Evolutionary conservation across 2,329 filamentous ascomycete genomes (phyloP).

Genomic region (Fusarium sp.): DNA sequence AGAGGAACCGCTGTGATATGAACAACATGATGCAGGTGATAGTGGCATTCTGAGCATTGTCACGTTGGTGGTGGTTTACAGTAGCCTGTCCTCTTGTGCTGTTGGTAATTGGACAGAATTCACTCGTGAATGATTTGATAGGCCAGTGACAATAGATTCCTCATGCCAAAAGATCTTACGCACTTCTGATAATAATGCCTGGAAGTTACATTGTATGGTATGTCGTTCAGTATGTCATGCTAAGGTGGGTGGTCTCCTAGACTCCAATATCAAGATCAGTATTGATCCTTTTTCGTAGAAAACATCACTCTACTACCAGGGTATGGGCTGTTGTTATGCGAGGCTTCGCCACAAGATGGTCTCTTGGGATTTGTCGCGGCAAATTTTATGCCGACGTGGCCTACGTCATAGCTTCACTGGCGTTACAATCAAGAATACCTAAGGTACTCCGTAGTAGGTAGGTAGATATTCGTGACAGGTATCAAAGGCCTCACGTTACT

Average conservation of each 20-base stretch:
- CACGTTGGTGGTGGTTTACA: not conserved
- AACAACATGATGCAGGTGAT: conserved; percentile 13
- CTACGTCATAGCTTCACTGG: conserved; percentile 18
- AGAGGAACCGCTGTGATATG: conserved; percentile 19
- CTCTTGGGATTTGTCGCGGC: conserved; percentile 4
- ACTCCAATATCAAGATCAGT: not conserved
- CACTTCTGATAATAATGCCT: not conserved
- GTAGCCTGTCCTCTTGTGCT: not conserved
- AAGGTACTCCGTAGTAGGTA: not conserved
- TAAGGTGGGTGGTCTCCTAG: not conserved
- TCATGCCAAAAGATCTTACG: not conserved
- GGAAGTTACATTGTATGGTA: not conserved
- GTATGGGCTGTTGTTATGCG: not conserved
- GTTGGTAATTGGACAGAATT: not conserved
- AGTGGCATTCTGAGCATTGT: conserved; percentile 10
- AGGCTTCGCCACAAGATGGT: not conserved
- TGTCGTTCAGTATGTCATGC: not conserved
- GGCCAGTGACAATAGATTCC: not conserved
- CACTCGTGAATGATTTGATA: conserved; percentile 14
- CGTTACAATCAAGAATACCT: not conserved
- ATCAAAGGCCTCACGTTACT: conserved; percentile 19
- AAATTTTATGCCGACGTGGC: conserved; percentile 24
- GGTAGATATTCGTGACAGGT: not conserved
- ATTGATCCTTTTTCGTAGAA: not conserved
- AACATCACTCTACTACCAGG: not conserved